Evolutionary conservation across 805 yeast genomes (phyloP).

Genomic region (Starmerella roubikii): DNA sequence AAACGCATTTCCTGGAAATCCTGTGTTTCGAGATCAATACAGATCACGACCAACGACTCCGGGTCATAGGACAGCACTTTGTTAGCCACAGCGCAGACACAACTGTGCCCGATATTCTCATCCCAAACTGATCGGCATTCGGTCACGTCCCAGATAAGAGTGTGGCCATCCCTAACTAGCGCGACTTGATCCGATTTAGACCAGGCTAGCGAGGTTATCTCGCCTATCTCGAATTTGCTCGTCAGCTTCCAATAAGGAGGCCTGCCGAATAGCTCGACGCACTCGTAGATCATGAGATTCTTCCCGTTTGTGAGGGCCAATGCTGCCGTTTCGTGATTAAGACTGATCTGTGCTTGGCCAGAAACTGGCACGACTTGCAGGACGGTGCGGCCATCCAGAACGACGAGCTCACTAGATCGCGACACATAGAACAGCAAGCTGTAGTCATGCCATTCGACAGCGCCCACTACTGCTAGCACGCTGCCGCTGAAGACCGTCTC

Average conservation of each 20-base stretch:
- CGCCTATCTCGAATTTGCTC: too few species aligned
- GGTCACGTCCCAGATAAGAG: not conserved
- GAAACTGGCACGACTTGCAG: conserved; percentile 58
- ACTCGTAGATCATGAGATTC: conserved; percentile 19
- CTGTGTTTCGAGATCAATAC: not conserved
- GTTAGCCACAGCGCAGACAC: not conserved
- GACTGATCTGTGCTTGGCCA: too few species aligned
- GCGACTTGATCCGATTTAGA: conserved; percentile 39
- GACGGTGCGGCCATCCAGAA: conserved; percentile 37
- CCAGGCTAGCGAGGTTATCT: conserved; percentile 49
- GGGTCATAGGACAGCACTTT: not conserved
- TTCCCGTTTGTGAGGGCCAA: conserved; percentile 22
- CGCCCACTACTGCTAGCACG: conserved; percentile 27
- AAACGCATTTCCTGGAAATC: not conserved
- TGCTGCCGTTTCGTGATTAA: conserved; percentile 23
- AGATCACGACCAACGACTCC: not conserved
- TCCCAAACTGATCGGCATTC: not conserved
- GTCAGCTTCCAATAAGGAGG: conserved; percentile 9
- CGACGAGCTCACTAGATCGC: conserved; percentile 69
- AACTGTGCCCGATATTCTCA: not conserved
- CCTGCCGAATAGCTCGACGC: conserved; percentile 17
- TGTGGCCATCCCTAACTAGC: conserved; percentile 24
- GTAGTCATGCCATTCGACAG: conserved; percentile 51
- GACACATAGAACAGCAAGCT: conserved; percentile 61
- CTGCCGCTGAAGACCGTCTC: not conserved